Conservation (phyloP, 164 flowering plant species). For the Vitis rotundifolia region DNA sequence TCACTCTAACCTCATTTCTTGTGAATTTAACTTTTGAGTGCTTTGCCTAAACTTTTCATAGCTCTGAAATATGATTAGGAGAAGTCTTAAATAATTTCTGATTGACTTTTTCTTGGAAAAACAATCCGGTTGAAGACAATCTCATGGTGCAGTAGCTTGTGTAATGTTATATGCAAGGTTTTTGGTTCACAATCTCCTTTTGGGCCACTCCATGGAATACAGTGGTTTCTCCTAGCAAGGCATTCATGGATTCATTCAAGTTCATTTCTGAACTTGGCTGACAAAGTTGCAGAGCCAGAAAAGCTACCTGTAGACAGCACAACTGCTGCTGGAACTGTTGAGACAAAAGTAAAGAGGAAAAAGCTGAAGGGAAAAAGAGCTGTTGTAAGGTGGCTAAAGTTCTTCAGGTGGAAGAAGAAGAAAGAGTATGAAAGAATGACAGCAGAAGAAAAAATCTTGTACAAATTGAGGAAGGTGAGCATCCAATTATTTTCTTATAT, state of each 20-base stretch:
- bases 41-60: no score
- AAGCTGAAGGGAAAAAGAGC: constrained; percentile 94
- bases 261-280: constrained; percentile 19
- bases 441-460: constrained; percentile 76
- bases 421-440: constrained; percentile 91
- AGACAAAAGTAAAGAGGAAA: constrained; percentile 58
- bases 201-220: constrained; percentile 13
- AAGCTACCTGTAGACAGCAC: constrained; percentile 16
- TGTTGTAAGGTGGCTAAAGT: constrained; percentile 90
- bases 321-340: constrained; percentile 22
- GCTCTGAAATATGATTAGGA: no score
- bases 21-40: no score
- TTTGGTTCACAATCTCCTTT: constrained; percentile 11
- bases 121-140: no score
- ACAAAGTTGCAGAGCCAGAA: constrained; percentile 19
- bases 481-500: background rate
- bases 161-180: constrained; percentile 43
- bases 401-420: constrained; percentile 89
- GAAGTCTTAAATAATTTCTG: no score
- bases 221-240: constrained; percentile 12
- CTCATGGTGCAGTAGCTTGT: constrained; percentile 24
- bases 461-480: constrained; percentile 75
- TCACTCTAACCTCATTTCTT: no score
- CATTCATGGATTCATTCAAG: constrained; percentile 39
- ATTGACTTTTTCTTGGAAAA: no score